Base-by-base conservation (phyloP, 2,329 filamentous ascomycete species). In the Colletotrichum salicis region DNA sequence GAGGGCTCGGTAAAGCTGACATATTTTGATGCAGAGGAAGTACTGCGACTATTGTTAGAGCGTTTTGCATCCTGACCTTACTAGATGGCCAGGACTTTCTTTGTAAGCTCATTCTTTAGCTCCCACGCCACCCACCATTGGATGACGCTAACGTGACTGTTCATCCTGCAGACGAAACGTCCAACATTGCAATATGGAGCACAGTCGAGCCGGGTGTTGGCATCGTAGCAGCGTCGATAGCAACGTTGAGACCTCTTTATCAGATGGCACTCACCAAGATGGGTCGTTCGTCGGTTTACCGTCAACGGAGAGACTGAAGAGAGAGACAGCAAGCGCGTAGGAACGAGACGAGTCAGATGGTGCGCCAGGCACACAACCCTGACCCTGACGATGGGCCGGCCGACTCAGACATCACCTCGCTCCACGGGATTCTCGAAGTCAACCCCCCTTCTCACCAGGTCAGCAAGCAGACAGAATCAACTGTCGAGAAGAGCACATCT, bases 111-210 rank as follows among this genome's bases (percentile, higher is more conserved):
- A 24, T 22, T 4, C 0, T 29, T 4, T 55, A 22, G 4, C 24
- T 5, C 11, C 5, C 22, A 5, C n/a, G 24, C 51, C 2, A 15
- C 8, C 4, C 1, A 13, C 4, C 1, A 13, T 54, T 24, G 15
- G 4, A 1, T 4, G 6, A 56, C 27, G 27, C 24, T 54, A 48
- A 27, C 12, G 2, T 1, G 12, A 13, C 5, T 54, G 5, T 22
- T 54, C 10, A 6, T 13, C 5, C 12, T 54, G 15, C 27, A 69
- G 67, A 82, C 76, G 79, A 82, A 54, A 83, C 82, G 13, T 78
- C 82, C 7, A 82, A 83, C 58, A 78, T 85, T 10, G 82, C 83
- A 19, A 84, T 85, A 67, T 86, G 84, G 84, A 84, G 81, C 1
- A 84, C 84, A 11, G 79, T 84, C 33, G 83, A 85, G 71, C 82